Base-by-base conservation (phyloP, 148 eudicot genomes). In the Silene uniflora region DNA sequence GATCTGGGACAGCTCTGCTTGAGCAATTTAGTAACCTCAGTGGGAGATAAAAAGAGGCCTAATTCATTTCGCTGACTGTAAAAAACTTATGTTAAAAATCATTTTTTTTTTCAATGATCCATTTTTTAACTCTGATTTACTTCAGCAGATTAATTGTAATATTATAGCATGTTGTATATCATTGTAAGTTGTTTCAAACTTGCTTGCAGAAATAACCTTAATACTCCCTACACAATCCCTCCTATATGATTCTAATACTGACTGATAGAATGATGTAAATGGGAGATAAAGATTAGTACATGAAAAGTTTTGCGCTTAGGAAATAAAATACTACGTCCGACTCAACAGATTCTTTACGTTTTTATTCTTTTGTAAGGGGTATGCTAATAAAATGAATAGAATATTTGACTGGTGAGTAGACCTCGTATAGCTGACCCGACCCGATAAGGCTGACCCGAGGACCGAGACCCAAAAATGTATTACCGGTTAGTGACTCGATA, bases 21-120 rank as follows among this genome's bases (percentile, higher is more conserved):
- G 82, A 83, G 25, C 87, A 85, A 32, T 85, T 85, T 47, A 82
- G 55, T 61, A 82, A 78, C 69, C 87, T 85, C 65, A 85, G 87
- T 82, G 87, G 87, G 24, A 85, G 87, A 80, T 85, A 67, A 73
- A 63, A 63, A 35, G 42, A 18, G 16, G 69, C 18, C 16, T 27
- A 71, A 42, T 39, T 39, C 10, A 19, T 59, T 73, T 73, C 58
- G 47, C 21, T 63, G 69, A 42, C 19, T 18, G 22, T 52, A 24
- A 60, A 59, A 73, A 42, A 49, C n/a, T 68, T 32, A 35, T 69
- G 75, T 75, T 69, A 55, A 22, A 4, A 9, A 46, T 52, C 35
- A 60, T 60, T 63, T 63, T 17, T 60, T 60, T 75, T 68, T 11
- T 3, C 22, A 16, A 44, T 66, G 21, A 60, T 61, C 14, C 65